Evolutionary conservation across 495 filamentous ascomycete genomes (phyloP), one percentile per base, ranked within the genome.

Genomic region (Aspergillus ostianus): DNA sequence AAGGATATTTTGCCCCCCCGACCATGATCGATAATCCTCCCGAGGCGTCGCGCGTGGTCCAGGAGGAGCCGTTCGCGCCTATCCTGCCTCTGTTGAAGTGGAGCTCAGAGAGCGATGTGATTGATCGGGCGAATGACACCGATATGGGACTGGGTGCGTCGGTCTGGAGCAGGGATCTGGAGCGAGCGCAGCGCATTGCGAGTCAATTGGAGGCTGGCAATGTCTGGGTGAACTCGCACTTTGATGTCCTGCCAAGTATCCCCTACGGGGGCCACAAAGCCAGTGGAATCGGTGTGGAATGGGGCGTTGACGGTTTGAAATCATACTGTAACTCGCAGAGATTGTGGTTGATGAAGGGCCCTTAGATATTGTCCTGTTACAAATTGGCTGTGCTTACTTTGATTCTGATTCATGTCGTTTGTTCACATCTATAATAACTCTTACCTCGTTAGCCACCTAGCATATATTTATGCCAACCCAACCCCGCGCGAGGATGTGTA

Each of bases 241-340:
- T 81, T 67, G 76, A 79, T 53, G 66, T 73, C 3, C 70, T 67
- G 3, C 79, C 79, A 27, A 77, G 74, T 48, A 81, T 78, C 3
- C 80, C 79, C 55, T 90, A 87, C 62, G 78, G 73, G 18, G 87
- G 86, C 30, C 80, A 84, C 67, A 89, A 89, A 78, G 75, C 84
- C 58, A 83, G 78, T 60, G 86, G 86, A 2, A 82, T 86, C 46
- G 85, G 85, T 15, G 81, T 80, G 15, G 85, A 87, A 68, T 81
- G 84, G 70, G 82, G 82, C 12, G 74, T 75, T 60, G 79, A 80
- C 53, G 86, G 86, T 0, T 58, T 87, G 61, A 70, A 84, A 60
- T 73, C 74, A 18, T 87, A 84, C 63, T 77, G 74, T 51, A 84
- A 87, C 54, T 77, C 81, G 17, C 80, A 86, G 70, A 63, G 56